A percentile compares a stretch with the other conserved stretches of the same genome.
phyloP scores from a whole-genome alignment of 169 alveolate species.

The Plasmodium falciparum region DNA sequence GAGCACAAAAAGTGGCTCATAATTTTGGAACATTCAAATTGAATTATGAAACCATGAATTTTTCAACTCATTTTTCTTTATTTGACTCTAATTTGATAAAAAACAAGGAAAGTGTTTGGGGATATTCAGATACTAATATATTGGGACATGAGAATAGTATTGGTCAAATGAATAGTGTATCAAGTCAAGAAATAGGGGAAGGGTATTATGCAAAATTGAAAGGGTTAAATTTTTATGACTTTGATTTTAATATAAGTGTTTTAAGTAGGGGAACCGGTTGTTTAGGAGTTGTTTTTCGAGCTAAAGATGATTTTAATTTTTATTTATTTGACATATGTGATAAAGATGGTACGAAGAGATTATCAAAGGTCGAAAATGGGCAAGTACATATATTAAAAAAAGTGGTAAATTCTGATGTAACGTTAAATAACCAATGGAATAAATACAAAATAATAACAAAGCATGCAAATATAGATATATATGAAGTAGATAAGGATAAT shows the following conservation, averaged over 20 bases:
- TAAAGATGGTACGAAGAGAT: conserved; percentile 84
- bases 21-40: conserved; percentile 85
- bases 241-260: conserved; percentile 82
- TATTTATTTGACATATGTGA: conserved; percentile 88
- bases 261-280: conserved; percentile 88
- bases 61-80: conserved; percentile 86
- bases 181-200: conserved; percentile 84
- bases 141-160: conserved; percentile 85
- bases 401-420: conserved; percentile 86
- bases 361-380: conserved; percentile 89
- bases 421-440: conserved; percentile 85
- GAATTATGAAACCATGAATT: conserved; percentile 87
- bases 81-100: conserved; percentile 85
- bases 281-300: conserved; percentile 90
- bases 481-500: conserved; percentile 74
- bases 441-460: conserved; percentile 78
- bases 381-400: conserved; percentile 84
- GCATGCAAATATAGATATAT: conserved; percentile 79
- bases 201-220: conserved; percentile 90
- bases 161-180: conserved; percentile 89
- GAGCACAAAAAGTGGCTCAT: conserved; percentile 83
- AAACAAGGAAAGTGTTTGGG: conserved; percentile 90
- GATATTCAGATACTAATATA: conserved; percentile 89
- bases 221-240: conserved; percentile 88
- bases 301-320: conserved; percentile 88